Evolutionary conservation across 306 rosid genomes (phyloP), one percentile per base, ranked within the genome.

Genomic region (Citrullus amarus): DNA sequence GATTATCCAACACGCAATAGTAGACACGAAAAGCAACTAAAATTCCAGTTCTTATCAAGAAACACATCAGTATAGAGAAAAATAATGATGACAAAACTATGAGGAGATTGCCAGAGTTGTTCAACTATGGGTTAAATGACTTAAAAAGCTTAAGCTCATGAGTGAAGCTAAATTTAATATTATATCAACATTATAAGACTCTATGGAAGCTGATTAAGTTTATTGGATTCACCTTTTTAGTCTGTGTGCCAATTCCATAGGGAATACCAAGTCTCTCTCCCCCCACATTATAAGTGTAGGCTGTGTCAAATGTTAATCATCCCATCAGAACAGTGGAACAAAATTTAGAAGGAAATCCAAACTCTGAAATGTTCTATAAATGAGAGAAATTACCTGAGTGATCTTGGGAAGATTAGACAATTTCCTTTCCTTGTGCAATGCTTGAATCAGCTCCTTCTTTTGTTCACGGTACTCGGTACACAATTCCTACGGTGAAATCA

Each of bases 221-320:
- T 80, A 16, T 30, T 9, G 9, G 75, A 69, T 58, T 57, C 77
- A 92, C 98, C 96, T 83, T 85, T 87, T 80, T 38, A 94, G 80
- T 78, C 97, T 93, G 84, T 89, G 86, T 2, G 91, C 98, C 79
- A 94, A 88, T 83, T 92, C 98, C 79, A 94, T 43, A 13, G 98
- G 98, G 85, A 92, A 94, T 48, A 94, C 82, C 65, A 15, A 68
- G 86, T 94, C 98, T 48, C 87, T 83, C 80, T 92, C 98, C 82
- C 98, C 98, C 97, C 98, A 94, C 58, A 94, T 80, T 70, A 94
- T 81, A 25, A 88, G 85, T 38, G 97, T 86, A 34, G 92, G 92
- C 98, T 95, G 91, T 85, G 85, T 56, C 61, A 74, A 70, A 44
- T 81, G 18, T 44, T 41, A 61, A 44, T 41, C 41, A n/a, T 8